Evolutionary conservation across 768 basidiomycete species (phyloP), one percentile per base, ranked within the genome.

Genomic region (Amylocystis lapponica): DNA sequence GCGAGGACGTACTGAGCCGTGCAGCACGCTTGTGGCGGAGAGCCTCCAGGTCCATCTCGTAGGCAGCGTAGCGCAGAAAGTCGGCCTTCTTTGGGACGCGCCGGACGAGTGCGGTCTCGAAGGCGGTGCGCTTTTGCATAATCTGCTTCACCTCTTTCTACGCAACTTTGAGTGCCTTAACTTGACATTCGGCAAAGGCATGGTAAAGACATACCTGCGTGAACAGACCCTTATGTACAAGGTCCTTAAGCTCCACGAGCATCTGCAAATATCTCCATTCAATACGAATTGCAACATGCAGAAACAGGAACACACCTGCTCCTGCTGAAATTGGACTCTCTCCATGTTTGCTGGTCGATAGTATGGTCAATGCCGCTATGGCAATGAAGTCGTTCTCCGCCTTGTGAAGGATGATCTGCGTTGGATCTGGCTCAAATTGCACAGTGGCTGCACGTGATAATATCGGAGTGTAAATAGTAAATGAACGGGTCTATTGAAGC

Each of bases 221-320:
- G 61, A 97, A 95, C 30, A 96, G 65, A 51, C 76, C 78, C 65
- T 87, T 91, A 54, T 91, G 78, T 47, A 86, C 80, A 10, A 95
- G 71, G 65, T 94, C 91, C 65, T 90, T 93, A 60, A 95, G 84
- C 81, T 96, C 93, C 36, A 83, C 78, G 78, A 95, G 87, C 81
- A 93, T 94, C 78, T 86, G 59, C 32, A 53, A 44, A 5, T 17
- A 5, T 5, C 4, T 6, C 16, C 19, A 42, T 29, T 50, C 22
- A 38, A 35, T 12, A 26, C 14, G 30, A 14, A 33, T 10, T 13
- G 12, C 27, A 42, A 19, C 40, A 1, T n/a, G 1, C 42, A 13
- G 11, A 17, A 26, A 30, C 6, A 6, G 36, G 41, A 21, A 43
- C 69, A 39, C 43, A 76, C 83, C 81, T 88, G 84, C 81, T 95